A percentile compares a stretch with the other conserved stretches of the same genome.
Conservation (phyloP, 768 basidiomycete genomes). For the Panaeolus cyanescens region DNA sequence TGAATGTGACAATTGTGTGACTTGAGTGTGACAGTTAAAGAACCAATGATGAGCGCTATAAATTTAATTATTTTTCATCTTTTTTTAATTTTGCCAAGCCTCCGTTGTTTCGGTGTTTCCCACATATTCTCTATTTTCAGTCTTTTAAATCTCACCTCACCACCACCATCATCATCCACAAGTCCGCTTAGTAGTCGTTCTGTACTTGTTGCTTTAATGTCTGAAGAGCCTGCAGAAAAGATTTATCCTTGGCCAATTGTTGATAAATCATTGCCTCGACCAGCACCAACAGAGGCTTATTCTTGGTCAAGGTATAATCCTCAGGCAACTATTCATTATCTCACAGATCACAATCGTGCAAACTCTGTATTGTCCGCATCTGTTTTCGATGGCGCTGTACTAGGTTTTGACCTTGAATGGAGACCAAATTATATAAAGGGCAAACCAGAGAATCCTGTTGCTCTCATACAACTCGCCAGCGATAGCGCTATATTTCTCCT, state of each 20-base stretch:
- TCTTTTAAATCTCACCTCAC: not conserved
- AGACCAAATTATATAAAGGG: constrained; percentile 61
- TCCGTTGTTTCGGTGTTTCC: constrained; percentile 21
- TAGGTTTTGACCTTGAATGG: constrained; percentile 85
- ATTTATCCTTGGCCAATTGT: constrained; percentile 8
- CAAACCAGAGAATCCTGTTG: constrained; percentile 61
- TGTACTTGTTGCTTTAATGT: not conserved
- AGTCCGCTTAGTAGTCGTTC: not conserved
- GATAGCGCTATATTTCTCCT: constrained; percentile 57
- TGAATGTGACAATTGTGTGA: not conserved
- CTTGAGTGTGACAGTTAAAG: not conserved
- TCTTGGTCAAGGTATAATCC: constrained; percentile 37
- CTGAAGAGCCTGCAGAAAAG: not conserved
- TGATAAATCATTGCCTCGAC: constrained; percentile 23
- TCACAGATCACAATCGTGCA: constrained; percentile 33
- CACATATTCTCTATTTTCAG: constrained; percentile 9
- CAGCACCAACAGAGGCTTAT: constrained; percentile 36
- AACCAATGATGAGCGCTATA: constrained; percentile 22
- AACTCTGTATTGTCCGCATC: constrained; percentile 30
- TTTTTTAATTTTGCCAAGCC: constrained; percentile 17
- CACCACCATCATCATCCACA: not conserved
- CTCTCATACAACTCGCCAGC: constrained; percentile 74
- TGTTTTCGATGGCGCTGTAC: constrained; percentile 32
- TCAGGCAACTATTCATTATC: constrained; percentile 31
- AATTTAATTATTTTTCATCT: constrained; percentile 24